Conservation (phyloP, 345 rosid species). For the Eucalyptus dawsonii region DNA sequence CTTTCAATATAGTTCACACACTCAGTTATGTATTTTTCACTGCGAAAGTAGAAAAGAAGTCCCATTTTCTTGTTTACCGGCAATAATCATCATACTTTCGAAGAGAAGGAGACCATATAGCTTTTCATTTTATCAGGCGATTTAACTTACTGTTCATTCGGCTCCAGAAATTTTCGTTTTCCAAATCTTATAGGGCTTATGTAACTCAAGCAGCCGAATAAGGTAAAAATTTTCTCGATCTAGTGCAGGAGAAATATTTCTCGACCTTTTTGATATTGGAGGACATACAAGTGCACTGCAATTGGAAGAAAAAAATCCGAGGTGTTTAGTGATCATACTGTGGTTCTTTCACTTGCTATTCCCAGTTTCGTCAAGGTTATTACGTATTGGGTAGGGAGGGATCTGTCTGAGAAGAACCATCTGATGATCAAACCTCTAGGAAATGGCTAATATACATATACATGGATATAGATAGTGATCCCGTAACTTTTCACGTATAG, state of each 20-base stretch:
- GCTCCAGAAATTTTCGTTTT: background rate
- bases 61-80: background rate
- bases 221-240: background rate
- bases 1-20: background rate
- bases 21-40: background rate
- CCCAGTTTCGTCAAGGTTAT: background rate
- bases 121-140: background rate
- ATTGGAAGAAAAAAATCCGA: background rate
- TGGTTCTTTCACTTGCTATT: background rate
- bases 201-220: background rate
- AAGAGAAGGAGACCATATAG: background rate
- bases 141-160: background rate
- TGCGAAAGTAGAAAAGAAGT: background rate
- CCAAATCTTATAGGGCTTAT: background rate
- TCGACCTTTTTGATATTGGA: background rate
- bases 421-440: background rate
- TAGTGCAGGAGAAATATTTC: background rate
- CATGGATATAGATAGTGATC: background rate
- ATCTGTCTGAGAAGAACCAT: background rate
- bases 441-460: background rate
- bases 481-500: background rate
- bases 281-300: background rate
- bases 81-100: background rate
- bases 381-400: background rate
- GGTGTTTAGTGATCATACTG: background rate